Evolutionary conservation across 169 alveolate species (phyloP).

Genomic region (Plasmodium inui): DNA sequence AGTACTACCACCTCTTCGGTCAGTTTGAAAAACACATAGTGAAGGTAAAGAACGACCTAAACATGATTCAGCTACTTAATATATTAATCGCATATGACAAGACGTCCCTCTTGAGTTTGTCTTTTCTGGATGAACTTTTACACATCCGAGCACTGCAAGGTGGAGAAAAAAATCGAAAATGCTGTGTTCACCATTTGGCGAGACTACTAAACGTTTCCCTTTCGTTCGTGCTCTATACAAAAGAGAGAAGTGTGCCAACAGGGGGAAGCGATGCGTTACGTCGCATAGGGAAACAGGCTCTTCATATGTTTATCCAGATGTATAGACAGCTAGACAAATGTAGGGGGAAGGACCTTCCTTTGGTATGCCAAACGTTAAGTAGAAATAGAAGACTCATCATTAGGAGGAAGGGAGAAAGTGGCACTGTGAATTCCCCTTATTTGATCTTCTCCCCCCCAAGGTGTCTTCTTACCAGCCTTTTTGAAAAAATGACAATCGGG

Average conservation of each 20-base stretch:
- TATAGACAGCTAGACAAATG: neutral
- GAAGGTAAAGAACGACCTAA: slow-evolving; percentile 3
- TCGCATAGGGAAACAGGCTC: neutral
- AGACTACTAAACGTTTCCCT: neutral
- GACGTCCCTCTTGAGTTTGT: neutral
- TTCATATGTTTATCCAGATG: neutral
- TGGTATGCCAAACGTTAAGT: slow-evolving; percentile 1
- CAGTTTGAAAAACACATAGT: slow-evolving; percentile 16
- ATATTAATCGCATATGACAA: slow-evolving; percentile 27
- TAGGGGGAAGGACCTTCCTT: slow-evolving; percentile 19
- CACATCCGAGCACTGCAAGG: neutral
- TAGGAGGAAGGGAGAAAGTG: neutral
- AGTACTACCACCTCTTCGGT: slow-evolving; percentile 6
- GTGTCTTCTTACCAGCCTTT: neutral
- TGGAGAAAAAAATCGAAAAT: neutral
- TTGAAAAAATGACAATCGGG: neutral
- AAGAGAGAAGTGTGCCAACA: neutral
- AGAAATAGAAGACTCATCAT: neutral
- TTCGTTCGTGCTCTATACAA: neutral
- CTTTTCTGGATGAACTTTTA: slow-evolving; percentile 1
- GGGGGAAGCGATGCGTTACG: neutral
- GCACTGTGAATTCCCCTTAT: neutral
- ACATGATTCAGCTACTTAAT: slow-evolving; percentile 26
- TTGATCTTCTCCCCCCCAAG: neutral
- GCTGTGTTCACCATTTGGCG: neutral